phyloP scores from a whole-genome alignment of 148 eudicot genomes.

The Nepenthes gracilis region DNA sequence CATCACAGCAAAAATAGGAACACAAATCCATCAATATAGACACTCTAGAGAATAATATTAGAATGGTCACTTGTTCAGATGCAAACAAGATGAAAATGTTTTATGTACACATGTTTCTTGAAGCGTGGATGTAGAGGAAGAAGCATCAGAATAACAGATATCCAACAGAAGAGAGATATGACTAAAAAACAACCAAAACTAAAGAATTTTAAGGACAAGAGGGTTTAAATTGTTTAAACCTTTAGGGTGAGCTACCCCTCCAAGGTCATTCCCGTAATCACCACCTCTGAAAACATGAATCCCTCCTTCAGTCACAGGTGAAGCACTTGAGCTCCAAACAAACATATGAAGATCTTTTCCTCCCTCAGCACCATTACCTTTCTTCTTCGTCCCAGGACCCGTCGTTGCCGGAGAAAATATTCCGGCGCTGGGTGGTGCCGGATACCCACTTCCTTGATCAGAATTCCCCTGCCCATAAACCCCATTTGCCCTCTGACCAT shows the following conservation, averaged over 20 bases:
- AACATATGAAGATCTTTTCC: constrained; percentile 76
- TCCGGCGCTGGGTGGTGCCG: constrained; percentile 54
- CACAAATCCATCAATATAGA: not conserved
- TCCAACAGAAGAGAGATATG: too few species aligned
- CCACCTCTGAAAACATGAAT: constrained; percentile 62
- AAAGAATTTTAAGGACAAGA: not conserved
- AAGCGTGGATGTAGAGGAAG: too few species aligned
- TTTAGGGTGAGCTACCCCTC: constrained; percentile 52
- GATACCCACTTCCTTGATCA: constrained; percentile 40
- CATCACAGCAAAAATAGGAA: not conserved
- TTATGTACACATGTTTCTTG: too few species aligned
- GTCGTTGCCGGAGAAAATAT: constrained; percentile 51
- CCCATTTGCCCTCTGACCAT: constrained; percentile 13
- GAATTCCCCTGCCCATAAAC: constrained; percentile 19
- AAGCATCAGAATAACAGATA: too few species aligned
- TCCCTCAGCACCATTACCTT: constrained; percentile 25
- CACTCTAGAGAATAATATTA: not conserved
- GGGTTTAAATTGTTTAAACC: constrained; percentile 22
- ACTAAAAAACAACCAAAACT: too few species aligned
- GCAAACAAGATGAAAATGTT: too few species aligned
- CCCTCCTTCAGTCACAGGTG: constrained; percentile 78
- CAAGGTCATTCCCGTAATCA: constrained; percentile 48
- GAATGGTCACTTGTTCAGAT: too few species aligned
- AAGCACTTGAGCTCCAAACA: constrained; percentile 73
- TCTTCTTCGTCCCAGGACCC: constrained; percentile 21